These are phyloP conservation scores for Exophiala sp. DNA, from an alignment of 2,329 filamentous ascomycete genomes.

Conservation along the genomic window DNA sequence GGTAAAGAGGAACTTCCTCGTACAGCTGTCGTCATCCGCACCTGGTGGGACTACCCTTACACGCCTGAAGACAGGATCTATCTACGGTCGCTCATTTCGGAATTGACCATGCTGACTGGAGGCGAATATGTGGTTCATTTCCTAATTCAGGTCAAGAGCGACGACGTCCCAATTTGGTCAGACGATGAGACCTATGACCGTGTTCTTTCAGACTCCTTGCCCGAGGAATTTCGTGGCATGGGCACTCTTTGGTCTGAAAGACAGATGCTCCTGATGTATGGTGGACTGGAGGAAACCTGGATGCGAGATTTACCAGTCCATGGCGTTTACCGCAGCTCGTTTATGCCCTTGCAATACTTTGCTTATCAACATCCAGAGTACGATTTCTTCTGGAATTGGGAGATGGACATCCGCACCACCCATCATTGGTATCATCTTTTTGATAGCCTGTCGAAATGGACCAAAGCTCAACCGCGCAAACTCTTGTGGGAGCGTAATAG, in stretches of 20 bases:
- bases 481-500: conserved; percentile 77
- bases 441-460: conserved; percentile 66
- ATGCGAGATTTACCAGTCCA: conserved; percentile 72
- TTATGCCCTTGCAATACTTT: conserved; percentile 94
- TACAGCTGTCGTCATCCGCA: conserved; percentile 74
- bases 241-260: conserved; percentile 90
- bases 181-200: conserved; percentile 70
- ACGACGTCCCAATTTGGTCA: conserved; percentile 75
- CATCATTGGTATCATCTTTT: conserved; percentile 80
- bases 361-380: conserved; percentile 84
- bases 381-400: conserved; percentile 91
- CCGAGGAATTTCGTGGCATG: conserved; percentile 82
- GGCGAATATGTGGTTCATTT: conserved; percentile 82
- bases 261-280: conserved; percentile 88
- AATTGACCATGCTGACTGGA: conserved; percentile 72
- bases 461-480: conserved; percentile 70
- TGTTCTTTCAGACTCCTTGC: conserved; percentile 66
- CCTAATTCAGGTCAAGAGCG: conserved; percentile 78
- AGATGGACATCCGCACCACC: conserved; percentile 88
- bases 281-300: conserved; percentile 77
- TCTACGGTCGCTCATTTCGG: conserved; percentile 74
- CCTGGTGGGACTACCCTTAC: conserved; percentile 76
- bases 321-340: conserved; percentile 85
- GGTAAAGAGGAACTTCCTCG: conserved; percentile 43
- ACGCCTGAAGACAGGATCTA: conserved; percentile 74